Conservation (phyloP, 2,329 filamentous ascomycete species). For the Xylaria sp. region DNA sequence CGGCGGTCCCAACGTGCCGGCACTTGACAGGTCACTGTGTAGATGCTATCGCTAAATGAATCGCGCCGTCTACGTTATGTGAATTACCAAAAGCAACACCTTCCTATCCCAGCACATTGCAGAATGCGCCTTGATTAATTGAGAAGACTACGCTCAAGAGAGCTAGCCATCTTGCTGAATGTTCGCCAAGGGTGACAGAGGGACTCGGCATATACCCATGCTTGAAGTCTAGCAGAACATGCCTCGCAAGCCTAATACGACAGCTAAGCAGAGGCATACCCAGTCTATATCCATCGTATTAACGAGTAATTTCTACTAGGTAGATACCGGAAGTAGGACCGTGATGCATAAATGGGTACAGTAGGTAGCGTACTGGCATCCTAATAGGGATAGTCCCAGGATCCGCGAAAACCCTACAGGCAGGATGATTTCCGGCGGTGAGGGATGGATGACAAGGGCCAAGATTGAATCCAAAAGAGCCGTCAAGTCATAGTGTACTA, state of each 20-base stretch:
- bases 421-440: slow-evolving; percentile 27
- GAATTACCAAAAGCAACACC: slow-evolving; percentile 7
- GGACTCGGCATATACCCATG: slow-evolving; percentile 11
- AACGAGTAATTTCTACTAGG: slow-evolving; percentile 2
- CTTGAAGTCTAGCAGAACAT: background rate
- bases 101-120: slow-evolving; percentile 33
- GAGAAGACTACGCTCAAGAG: slow-evolving; percentile 4
- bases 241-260: slow-evolving; percentile 13
- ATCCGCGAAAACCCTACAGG: slow-evolving; percentile 10
- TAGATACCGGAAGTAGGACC: slow-evolving; percentile 27
- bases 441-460: slow-evolving; percentile 21
- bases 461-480: slow-evolving; percentile 10
- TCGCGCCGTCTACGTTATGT: background rate
- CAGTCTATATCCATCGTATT: slow-evolving; percentile 15
- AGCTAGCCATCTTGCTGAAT: background rate
- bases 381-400: slow-evolving; percentile 16
- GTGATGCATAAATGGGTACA: slow-evolving; percentile 13
- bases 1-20: slow-evolving; percentile 23
- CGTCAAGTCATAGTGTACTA: slow-evolving; percentile 2
- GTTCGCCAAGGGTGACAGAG: slow-evolving; percentile 1
- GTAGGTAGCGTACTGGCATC: background rate
- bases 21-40: slow-evolving; percentile 20
- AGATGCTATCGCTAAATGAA: background rate
- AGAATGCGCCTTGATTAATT: slow-evolving; percentile 8
- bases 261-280: background rate